Evolutionary conservation across 306 rosid species (phyloP), one percentile per base, ranked within the genome.

Genomic region (Quercus dentata): DNA sequence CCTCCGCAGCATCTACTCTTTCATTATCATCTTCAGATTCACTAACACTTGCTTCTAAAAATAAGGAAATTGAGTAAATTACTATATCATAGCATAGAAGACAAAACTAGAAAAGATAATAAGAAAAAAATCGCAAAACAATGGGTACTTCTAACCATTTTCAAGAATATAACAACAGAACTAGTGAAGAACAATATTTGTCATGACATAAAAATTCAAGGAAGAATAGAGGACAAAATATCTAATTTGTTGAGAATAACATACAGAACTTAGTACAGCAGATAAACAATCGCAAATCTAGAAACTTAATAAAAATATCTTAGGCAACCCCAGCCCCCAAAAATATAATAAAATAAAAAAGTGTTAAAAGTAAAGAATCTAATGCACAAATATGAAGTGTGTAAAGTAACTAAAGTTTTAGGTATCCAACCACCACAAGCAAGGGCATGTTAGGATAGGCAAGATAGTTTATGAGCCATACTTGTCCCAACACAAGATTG

Each of bases 1-100:
- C 99, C 77, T 96, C 99, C 69, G 97, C 98, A 71, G 93, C 99
- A 80, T 95, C 99, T 80, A 86, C 90, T 91, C 99, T 89, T 81
- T 93, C 99, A 83, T 93, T 96, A 81, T 96, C 99, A 79, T 96
- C 97, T 52, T 96, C 99, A 68, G 99, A 89, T 77, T 93, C 99
- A 84, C 86, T 96, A 55, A 83, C 97, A 82, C 91, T 96, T 82
- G 86, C 96, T 86, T 93, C 99, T 96, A 87, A 75, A 86, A 19
- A 52, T 30, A 79, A 85, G 17, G 52, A 78, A 56, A 14, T 41
- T 64, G 33, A 65, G 77, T 25, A 78, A 81, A 63, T 19, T 11
- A 59, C 20, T 61, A 30, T 75, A 73, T 73, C 41, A 72, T 30
- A 73, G 21, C 67, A 70, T 74, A 57, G 68, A 20, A 69, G 63